Base-by-base conservation (phyloP, 1,139 yeast genomes). In the Candida frijolesensis region DNA sequence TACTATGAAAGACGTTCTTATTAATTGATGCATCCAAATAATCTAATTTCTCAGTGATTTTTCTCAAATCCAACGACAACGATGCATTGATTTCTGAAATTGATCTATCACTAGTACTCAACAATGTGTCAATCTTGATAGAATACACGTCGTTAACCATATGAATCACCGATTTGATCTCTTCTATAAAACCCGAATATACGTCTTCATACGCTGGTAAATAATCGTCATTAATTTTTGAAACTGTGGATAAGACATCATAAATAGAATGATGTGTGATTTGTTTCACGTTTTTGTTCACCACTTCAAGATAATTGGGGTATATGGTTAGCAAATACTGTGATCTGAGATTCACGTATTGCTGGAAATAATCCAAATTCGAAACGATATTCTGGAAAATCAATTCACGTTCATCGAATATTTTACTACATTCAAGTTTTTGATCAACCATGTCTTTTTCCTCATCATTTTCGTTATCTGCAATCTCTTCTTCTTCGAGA, bases 11-110 rank as follows among this genome's bases (percentile, higher is more conserved):
- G 1, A 44, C 29, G 52, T 60, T 61, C 9, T 67, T 64, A 51
- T 70, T 70, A 15, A 74, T 57, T 8, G 75, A 67, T 3, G 58
- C 55, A 50, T 79, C 78, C 46, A 85, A 69, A 44, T 76, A 78
- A 53, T 87, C 96, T 27, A 85, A 71, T 46, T 84, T 77, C 62
- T 89, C 96, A 47, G 80, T 80, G n/a, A 88, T 72, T 54, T 84
- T 82, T 51, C 96, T 74, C 40, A 89, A 71, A 59, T 88, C 89
- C 48, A 89, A 69, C 30, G 91, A 82, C 47, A 89, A 70, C 0
- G 95, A 86, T 0, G 97, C 90, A 65, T 87, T 89, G 53, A 90
- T 86, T 61, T 89, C 96, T 56, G 94, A 88, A 51, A 87, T 80
- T 19, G 89, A 79, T 54, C 96, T 74, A 65, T 90, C 96, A 49